Evolutionary conservation across 371 early-diverging fungal species (phyloP).

Genomic region (Entomophthora muscae): DNA sequence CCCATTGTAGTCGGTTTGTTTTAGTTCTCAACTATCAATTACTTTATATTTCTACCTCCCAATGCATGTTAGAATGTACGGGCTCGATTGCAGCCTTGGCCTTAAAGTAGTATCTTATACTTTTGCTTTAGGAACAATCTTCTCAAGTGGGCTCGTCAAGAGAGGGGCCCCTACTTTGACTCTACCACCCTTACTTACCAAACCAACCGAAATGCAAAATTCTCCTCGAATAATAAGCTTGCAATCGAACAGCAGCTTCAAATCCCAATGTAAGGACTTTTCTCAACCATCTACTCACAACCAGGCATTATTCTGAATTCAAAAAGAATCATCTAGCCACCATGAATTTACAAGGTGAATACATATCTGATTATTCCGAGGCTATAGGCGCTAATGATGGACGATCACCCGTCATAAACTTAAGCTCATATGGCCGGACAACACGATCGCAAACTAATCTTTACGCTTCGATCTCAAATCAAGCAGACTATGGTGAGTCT

Average conservation of each 20-base stretch:
- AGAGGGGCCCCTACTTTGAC: constrained; percentile 5
- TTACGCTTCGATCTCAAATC: background rate
- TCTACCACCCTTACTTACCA: background rate
- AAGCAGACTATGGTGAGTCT: background rate
- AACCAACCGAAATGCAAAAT: background rate
- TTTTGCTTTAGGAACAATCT: constrained; percentile 8
- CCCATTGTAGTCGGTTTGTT: too few species aligned
- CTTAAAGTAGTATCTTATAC: too few species aligned
- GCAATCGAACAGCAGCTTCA: background rate
- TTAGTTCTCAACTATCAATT: too few species aligned
- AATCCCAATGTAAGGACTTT: background rate
- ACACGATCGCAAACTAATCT: background rate
- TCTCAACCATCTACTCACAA: background rate
- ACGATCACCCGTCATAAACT: background rate
- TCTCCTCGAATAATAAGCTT: background rate
- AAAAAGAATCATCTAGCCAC: background rate
- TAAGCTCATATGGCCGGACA: background rate
- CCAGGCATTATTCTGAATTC: background rate
- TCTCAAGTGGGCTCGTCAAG: background rate
- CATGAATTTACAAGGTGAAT: background rate
- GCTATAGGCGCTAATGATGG: background rate
- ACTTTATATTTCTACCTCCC: too few species aligned
- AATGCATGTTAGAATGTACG: too few species aligned
- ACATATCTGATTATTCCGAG: background rate
- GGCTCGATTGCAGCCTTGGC: too few species aligned